A percentile compares a stretch with the other conserved stretches of the same genome.
Evolutionary conservation across 2,329 filamentous ascomycete genomes (phyloP).

Genomic region (Hymenoscyphus linearis): DNA sequence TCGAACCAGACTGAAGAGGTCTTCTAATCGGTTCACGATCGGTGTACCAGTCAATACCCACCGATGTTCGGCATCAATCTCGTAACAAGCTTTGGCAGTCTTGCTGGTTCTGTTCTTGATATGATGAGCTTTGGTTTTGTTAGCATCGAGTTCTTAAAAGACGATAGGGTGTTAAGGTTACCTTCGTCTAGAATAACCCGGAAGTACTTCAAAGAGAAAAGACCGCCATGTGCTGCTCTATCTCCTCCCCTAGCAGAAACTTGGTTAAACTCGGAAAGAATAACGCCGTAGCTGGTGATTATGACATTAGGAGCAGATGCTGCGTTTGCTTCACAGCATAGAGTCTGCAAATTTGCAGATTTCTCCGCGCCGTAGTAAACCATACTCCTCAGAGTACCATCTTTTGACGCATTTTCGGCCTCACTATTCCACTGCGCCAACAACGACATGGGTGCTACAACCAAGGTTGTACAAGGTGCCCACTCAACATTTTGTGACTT

Average conservation of each 20-base stretch:
- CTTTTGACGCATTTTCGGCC: slow-evolving; percentile 80
- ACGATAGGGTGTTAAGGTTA: not conserved
- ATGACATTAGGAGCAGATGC: slow-evolving; percentile 78
- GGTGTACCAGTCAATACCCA: slow-evolving; percentile 95
- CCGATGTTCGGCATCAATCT: slow-evolving; percentile 75
- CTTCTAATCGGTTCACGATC: slow-evolving; percentile 92
- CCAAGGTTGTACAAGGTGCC: slow-evolving; percentile 85
- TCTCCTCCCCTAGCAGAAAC: slow-evolving; percentile 63
- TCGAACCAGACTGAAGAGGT: slow-evolving; percentile 86
- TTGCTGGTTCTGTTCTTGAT: slow-evolving; percentile 91
- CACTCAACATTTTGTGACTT: slow-evolving; percentile 52
- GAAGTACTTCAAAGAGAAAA: slow-evolving; percentile 94
- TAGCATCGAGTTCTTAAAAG: not conserved
- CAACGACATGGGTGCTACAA: slow-evolving; percentile 94
- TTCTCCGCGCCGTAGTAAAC: slow-evolving; percentile 94
- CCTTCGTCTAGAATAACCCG: slow-evolving; percentile 86
- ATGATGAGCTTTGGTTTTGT: slow-evolving; percentile 57
- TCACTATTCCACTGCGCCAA: slow-evolving; percentile 98
- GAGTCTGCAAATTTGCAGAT: slow-evolving; percentile 65
- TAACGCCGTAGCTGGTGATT: slow-evolving; percentile 89
- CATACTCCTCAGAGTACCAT: slow-evolving; percentile 75
- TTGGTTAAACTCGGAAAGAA: slow-evolving; percentile 83
- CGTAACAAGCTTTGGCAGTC: slow-evolving; percentile 91
- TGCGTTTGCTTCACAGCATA: slow-evolving; percentile 73
- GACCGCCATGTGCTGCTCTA: slow-evolving; percentile 58